These are phyloP conservation scores for Erythrobasidium hasegawianum DNA, from an alignment of 1,284 basidiomycete genomes.

Conservation along the genomic window DNA sequence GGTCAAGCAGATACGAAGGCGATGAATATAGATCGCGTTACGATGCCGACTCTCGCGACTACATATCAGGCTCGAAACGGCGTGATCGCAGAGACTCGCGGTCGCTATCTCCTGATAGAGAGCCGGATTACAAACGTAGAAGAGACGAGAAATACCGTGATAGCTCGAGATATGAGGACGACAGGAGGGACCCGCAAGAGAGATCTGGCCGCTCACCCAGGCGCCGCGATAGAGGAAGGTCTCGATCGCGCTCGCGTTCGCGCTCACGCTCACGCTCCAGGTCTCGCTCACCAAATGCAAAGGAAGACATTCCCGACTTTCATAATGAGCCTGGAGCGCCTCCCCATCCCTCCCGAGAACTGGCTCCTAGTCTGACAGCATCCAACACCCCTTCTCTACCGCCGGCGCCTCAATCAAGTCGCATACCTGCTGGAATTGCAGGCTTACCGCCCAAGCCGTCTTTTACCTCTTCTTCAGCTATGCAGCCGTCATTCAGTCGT, in stretches of 20 bases:
- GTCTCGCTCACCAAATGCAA: not conserved
- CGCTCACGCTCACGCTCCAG: not conserved
- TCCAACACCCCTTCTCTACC: constrained; percentile 17
- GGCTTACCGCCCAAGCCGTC: constrained; percentile 1
- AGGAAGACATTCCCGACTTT: constrained; percentile 7
- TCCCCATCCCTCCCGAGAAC: constrained; percentile 11
- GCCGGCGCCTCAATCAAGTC: no score
- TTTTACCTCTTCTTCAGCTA: not conserved
- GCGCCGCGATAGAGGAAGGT: no score
- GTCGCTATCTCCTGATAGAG: no score
- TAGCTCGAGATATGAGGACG: no score
- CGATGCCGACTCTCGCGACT: no score
- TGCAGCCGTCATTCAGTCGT: not conserved
- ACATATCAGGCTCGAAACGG: no score
- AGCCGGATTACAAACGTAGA: no score
- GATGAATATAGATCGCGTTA: not conserved
- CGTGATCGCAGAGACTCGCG: no score
- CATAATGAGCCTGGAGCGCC: constrained; percentile 31
- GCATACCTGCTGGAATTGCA: not conserved
- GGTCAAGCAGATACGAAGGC: not conserved
- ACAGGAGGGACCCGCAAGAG: no score
- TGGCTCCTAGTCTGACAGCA: constrained; percentile 9
- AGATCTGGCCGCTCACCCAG: no score
- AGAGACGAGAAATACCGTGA: no score
- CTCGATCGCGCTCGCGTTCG: not conserved